These are phyloP conservation scores for Yamadazyma sp. DNA, from an alignment of 1,139 yeast genomes.

Conservation along the genomic window DNA sequence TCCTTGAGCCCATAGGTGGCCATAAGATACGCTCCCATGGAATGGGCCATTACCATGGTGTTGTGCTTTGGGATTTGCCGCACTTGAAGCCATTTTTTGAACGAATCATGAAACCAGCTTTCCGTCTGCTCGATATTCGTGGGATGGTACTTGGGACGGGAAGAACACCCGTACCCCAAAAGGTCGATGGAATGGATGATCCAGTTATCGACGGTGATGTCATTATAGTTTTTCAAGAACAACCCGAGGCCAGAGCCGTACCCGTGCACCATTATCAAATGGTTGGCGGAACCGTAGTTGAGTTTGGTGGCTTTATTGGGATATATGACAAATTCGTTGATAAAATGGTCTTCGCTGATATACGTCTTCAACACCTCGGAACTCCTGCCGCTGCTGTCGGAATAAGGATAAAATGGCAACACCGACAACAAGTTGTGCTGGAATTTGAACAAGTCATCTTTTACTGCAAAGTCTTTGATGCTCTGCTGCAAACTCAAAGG, in stretches of 20 bases:
- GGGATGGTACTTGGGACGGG: slow-evolving; percentile 49
- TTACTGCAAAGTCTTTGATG: slow-evolving; percentile 43
- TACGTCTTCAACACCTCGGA: slow-evolving; percentile 34
- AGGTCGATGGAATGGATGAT: slow-evolving; percentile 70
- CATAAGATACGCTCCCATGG: slow-evolving; percentile 62
- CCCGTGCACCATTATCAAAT: slow-evolving; percentile 69
- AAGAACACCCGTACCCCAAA: slow-evolving; percentile 76
- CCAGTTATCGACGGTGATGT: slow-evolving; percentile 46
- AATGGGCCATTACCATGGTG: slow-evolving; percentile 54
- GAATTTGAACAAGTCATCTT: slow-evolving; percentile 43
- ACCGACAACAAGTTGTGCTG: slow-evolving; percentile 53
- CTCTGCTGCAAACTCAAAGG: slow-evolving; percentile 59
- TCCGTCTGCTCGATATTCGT: slow-evolving; percentile 40
- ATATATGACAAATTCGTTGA: slow-evolving; percentile 63
- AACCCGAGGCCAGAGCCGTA: slow-evolving; percentile 81
- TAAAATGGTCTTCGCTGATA: slow-evolving; percentile 43
- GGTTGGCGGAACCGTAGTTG: slow-evolving; percentile 35
- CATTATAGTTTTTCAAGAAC: slow-evolving; percentile 59
- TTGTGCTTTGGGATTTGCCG: slow-evolving; percentile 32
- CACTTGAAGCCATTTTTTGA: slow-evolving; percentile 42
- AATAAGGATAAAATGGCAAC: slow-evolving; percentile 40
- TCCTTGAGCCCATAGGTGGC: slow-evolving; percentile 47
- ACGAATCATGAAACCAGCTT: slow-evolving; percentile 54
- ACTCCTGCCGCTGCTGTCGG: slow-evolving; percentile 30
- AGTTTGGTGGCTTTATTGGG: slow-evolving; percentile 40